These are phyloP conservation scores for Tolypocladium capitatum DNA, from an alignment of 2,329 filamentous ascomycete species.

Conservation along the genomic window DNA sequence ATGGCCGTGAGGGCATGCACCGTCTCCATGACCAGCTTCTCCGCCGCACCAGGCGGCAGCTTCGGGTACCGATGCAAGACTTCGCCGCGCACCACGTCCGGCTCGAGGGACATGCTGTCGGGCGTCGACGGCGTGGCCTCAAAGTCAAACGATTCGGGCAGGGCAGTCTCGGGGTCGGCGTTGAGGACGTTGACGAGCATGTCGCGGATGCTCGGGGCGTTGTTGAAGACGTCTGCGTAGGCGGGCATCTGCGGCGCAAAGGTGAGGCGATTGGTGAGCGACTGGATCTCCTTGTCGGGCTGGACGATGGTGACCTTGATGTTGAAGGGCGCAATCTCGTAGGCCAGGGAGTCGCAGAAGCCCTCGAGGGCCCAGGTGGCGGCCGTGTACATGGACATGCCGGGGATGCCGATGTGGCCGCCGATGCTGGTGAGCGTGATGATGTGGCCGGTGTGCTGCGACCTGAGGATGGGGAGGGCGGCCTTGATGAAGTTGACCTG, in stretches of 20 bases:
- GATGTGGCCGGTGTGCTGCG: slow-evolving; percentile 75
- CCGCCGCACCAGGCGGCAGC: slow-evolving; percentile 53
- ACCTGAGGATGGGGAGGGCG: slow-evolving; percentile 63
- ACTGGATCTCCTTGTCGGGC: slow-evolving; percentile 82
- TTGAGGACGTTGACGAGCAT: slow-evolving; percentile 73
- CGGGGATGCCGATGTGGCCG: slow-evolving; percentile 84
- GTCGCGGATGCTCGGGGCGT: slow-evolving; percentile 68
- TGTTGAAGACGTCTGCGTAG: slow-evolving; percentile 24
- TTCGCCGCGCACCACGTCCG: slow-evolving; percentile 22
- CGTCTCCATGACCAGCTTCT: slow-evolving; percentile 72
- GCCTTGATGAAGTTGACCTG: slow-evolving; percentile 95
- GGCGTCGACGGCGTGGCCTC: slow-evolving; percentile 17
- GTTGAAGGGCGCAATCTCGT: slow-evolving; percentile 94
- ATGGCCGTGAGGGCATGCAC: slow-evolving; percentile 85
- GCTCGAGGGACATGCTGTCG: slow-evolving; percentile 18
- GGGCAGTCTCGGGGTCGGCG: slow-evolving; percentile 52
- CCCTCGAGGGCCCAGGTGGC: slow-evolving; percentile 92
- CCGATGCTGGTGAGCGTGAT: slow-evolving; percentile 82
- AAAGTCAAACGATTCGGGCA: slow-evolving; percentile 18
- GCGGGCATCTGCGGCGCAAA: slow-evolving; percentile 65
- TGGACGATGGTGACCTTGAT: slow-evolving; percentile 93
- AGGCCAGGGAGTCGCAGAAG: slow-evolving; percentile 88
- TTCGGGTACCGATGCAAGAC: slow-evolving; percentile 60
- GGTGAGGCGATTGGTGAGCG: slow-evolving; percentile 74
- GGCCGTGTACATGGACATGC: slow-evolving; percentile 80